These are phyloP conservation scores for Aspergillus steynii DNA, from an alignment of 495 filamentous ascomycete species.

Conservation along the genomic window DNA sequence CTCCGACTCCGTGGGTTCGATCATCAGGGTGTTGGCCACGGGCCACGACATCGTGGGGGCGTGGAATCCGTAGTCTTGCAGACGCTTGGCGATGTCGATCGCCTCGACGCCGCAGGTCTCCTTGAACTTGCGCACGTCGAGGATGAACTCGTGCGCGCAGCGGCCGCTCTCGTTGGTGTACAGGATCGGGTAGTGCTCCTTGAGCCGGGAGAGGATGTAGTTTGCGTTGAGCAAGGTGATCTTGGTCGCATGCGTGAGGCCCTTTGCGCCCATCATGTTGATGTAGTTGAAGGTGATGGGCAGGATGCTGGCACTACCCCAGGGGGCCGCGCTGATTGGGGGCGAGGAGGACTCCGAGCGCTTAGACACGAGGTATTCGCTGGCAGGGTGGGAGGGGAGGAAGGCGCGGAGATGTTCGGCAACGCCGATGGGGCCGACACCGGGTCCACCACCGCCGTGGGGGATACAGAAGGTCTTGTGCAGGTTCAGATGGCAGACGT, in stretches of 20 bases:
- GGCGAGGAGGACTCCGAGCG: constrained; percentile 56
- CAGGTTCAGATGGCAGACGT: constrained; percentile 96
- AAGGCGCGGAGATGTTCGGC: constrained; percentile 75
- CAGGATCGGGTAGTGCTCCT: constrained; percentile 83
- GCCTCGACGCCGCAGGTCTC: constrained; percentile 86
- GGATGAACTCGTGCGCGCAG: constrained; percentile 98
- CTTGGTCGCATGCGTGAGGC: constrained; percentile 92
- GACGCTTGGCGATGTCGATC: constrained; percentile 95
- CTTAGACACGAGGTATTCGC: constrained; percentile 58
- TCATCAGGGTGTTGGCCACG: constrained; percentile 95
- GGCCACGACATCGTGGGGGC: constrained; percentile 99
- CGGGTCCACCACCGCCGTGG: constrained; percentile 93
- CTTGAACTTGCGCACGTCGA: constrained; percentile 85
- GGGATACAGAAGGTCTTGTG: constrained; percentile 99
- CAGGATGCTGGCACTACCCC: constrained; percentile 90
- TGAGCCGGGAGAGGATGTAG: constrained; percentile 92
- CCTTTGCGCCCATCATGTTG: constrained; percentile 91
- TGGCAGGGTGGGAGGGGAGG: constrained; percentile 73
- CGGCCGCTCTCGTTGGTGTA: constrained; percentile 88
- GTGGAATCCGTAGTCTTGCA: constrained; percentile 98
- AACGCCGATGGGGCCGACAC: constrained; percentile 94
- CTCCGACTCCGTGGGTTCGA: constrained; percentile 96
- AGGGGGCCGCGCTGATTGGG: constrained; percentile 84
- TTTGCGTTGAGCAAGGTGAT: constrained; percentile 95
- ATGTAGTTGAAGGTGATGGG: constrained; percentile 98